Evolutionary conservation across 768 basidiomycete genomes (phyloP).

Genomic region (Cyathus striatus): DNA sequence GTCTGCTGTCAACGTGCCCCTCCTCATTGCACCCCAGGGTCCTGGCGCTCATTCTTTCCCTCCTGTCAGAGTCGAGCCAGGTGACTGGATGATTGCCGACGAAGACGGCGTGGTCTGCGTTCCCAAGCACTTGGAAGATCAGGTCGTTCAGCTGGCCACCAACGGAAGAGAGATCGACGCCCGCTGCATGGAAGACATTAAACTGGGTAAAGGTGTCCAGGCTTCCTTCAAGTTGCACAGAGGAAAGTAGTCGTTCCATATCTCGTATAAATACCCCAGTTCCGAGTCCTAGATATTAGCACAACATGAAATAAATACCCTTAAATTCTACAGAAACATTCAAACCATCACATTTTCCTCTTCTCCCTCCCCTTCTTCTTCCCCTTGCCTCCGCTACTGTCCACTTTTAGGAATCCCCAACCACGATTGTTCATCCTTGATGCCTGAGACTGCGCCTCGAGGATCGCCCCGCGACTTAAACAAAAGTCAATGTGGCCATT

Average conservation of each 20-base stretch:
- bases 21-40: constrained; percentile 42
- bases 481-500: constrained; percentile 92
- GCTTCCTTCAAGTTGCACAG: constrained; percentile 77
- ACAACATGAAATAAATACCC: too few species aligned
- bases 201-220: constrained; percentile 66
- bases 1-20: constrained; percentile 65
- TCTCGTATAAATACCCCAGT: constrained; percentile 1
- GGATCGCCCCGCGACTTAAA: constrained; percentile 72
- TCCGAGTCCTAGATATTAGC: too few species aligned
- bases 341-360: too few species aligned
- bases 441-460: constrained; percentile 56
- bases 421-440: constrained; percentile 8
- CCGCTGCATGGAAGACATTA: constrained; percentile 70
- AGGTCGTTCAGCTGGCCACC: constrained; percentile 55
- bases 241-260: constrained; percentile 35
- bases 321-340: too few species aligned
- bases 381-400: too few species aligned
- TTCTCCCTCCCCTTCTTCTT: background rate
- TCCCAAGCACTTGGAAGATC: constrained; percentile 43
- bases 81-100: constrained; percentile 84
- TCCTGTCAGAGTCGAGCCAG: constrained; percentile 56
- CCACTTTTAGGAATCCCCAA: background rate
- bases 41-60: constrained; percentile 41
- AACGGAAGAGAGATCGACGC: constrained; percentile 63
- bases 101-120: constrained; percentile 87